Conservation (phyloP, 2,329 filamentous ascomycete genomes). For the Colletotrichum tropicicola region DNA sequence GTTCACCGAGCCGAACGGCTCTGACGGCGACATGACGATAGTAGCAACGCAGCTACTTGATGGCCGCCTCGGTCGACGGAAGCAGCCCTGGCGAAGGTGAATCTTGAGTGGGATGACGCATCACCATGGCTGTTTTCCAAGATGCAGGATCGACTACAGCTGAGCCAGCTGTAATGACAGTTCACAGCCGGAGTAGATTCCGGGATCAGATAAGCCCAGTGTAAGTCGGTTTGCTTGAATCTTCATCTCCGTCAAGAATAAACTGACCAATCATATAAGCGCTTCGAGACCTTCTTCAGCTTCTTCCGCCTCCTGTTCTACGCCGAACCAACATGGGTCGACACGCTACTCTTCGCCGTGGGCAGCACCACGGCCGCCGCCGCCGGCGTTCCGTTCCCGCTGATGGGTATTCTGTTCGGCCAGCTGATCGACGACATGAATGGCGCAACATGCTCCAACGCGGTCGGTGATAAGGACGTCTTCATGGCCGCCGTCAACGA, state of each 20-base stretch:
- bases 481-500: conserved; percentile 49
- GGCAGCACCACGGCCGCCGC: conserved; percentile 49
- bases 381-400: conserved; percentile 62
- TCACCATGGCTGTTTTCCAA: conserved; percentile 12
- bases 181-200: not conserved
- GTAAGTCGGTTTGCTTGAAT: too few species aligned
- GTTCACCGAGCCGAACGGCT: not conserved
- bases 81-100: too few species aligned
- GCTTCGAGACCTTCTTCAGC: conserved; percentile 10
- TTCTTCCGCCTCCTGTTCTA: conserved; percentile 16
- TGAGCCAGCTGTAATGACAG: not conserved
- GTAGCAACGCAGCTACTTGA: not conserved
- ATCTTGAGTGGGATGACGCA: not conserved
- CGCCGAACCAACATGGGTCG: conserved; percentile 30
- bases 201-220: not conserved
- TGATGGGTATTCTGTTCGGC: conserved; percentile 65
- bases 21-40: not conserved
- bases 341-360: conserved; percentile 27
- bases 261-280: conserved; percentile 1
- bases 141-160: not conserved
- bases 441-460: conserved; percentile 51
- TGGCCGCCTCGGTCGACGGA: not conserved
- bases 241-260: too few species aligned
- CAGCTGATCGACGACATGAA: conserved; percentile 64
- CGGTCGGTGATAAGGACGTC: not conserved